Evolutionary conservation across 495 filamentous ascomycete species (phyloP).

Genomic region (Penicillium tannophilum): DNA sequence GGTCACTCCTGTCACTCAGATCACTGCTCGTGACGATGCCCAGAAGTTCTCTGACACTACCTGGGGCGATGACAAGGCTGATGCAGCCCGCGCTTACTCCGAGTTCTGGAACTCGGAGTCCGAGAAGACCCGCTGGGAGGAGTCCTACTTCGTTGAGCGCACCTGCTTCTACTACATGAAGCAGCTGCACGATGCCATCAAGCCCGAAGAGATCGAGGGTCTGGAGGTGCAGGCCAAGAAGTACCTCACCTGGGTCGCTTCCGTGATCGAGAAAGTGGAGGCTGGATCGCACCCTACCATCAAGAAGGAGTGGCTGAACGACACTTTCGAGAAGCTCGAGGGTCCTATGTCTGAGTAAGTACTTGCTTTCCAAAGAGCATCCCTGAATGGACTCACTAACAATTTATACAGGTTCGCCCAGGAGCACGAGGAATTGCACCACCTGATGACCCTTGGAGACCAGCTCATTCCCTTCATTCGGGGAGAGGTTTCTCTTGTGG

Average conservation of each 20-base stretch:
- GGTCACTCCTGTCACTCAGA: not conserved
- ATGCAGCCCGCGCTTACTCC: not conserved
- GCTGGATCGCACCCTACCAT: not conserved
- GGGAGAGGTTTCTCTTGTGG: not conserved
- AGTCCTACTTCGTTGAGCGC: not conserved
- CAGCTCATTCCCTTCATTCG: not conserved
- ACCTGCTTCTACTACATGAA: constrained; percentile 4
- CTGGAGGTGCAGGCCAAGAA: not conserved
- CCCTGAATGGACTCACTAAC: not conserved
- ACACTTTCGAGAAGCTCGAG: not conserved
- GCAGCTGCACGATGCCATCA: not conserved
- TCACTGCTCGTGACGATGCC: not conserved
- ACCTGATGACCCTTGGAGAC: not conserved
- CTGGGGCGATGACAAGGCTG: not conserved
- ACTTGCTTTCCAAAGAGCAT: not conserved
- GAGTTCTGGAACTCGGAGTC: not conserved
- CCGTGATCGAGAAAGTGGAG: not conserved
- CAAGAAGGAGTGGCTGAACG: constrained; percentile 8
- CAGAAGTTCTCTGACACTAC: not conserved
- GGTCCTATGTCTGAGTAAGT: constrained; percentile 1
- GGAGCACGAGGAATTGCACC: not conserved
- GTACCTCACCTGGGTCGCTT: not conserved
- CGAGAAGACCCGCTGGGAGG: not conserved
- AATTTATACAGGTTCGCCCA: not conserved
- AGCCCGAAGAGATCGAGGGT: not conserved